Evolutionary conservation across 371 early-diverging fungal genomes (phyloP), one percentile per base, ranked within the genome.

Genomic region (Mucor plumbeus): DNA sequence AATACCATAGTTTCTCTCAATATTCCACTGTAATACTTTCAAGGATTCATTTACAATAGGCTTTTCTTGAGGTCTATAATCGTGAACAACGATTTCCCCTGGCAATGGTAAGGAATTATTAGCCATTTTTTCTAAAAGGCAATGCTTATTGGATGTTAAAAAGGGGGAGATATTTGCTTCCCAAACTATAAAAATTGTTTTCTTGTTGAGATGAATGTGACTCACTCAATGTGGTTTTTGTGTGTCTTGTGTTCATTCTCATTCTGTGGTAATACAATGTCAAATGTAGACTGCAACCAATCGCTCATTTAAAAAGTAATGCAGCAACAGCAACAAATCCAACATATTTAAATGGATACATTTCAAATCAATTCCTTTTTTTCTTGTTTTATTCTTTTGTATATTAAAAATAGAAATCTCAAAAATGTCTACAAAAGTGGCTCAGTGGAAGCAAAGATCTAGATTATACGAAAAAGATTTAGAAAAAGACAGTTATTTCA

Each of bases 1-100:
- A 5, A n/a, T 70, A 80, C 80, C 78, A 82, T 91, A 91, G 59
- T 90, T 90, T 41, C 91, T 85, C 67, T 91, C 91, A 44, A 91
- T 81, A 70, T 91, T 91, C 91, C 91, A 91, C 58, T 91, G 90
- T 7, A 91, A 60, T 14, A 80, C 70, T 41, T 72, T 75, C 14
- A 73, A 41, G 8, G 67, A 59, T 35, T 73, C 60, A 15, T 10
- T 47, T 1, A 48, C 56, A 13, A 19, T 7, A 35, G 57, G 31
- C 10, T 41, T 35, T 15, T 55, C 50, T 19, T 43, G 36, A 10
- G 70, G 65, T 31, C 86, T 71, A 43, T 74, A 85, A 70, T 86
- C 86, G 47, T 86, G 80, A 55, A 75, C 71, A 57, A 85, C 59
- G 11, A 86, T 68, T 43, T 86, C 78, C 13, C 86, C 84, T 14